Base-by-base conservation (phyloP, 805 yeast species). In the Candida cerambycidarum region DNA sequence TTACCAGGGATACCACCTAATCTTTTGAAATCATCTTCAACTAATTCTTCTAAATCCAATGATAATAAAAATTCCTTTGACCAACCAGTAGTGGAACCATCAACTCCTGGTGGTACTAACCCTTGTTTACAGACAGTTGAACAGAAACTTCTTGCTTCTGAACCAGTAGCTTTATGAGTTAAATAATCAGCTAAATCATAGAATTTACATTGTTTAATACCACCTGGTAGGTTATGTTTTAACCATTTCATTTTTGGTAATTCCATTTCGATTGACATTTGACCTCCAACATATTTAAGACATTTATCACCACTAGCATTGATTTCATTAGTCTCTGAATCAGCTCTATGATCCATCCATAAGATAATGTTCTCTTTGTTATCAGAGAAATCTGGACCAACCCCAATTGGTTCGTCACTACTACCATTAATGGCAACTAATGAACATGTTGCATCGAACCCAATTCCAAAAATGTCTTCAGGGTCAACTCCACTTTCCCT, bases 261-360 rank as follows among this genome's bases (percentile, higher is more conserved):
- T 61, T 93, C 98, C 98, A 93, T 93, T 65, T 92, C 99, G 57
- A 93, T 85, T 39, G 97, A 89, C 97, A 93, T 92, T 55, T 82
- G 83, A 14, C 98, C 98, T 45, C 99, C 99, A 14, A 93, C 98
- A 61, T 88, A 93, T 61, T 87, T 85, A 57, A 93, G 74, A 44
- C 87, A 80, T 57, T 78, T 80, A 58, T 89, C 95, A 27, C 77
- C 76, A 0, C 96, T 85, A 32, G 83, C 79, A 64, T 92, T 92
- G 61, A 93, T 89, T 43, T 71, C 78, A 43, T 79, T 69, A 11
- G 97, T 89, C 60, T 92, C 97, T 6, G 72, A 69, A 12, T 75
- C 82, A 0, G 98, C 97, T 50, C 99, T 78, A 64, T 93, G 99
- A 68, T 93, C 99, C 98, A 93, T 92, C 99, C 99, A 93, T 49